Conservation (phyloP, 2,329 filamentous ascomycete genomes). For the Endoconidiophora laricicola region DNA sequence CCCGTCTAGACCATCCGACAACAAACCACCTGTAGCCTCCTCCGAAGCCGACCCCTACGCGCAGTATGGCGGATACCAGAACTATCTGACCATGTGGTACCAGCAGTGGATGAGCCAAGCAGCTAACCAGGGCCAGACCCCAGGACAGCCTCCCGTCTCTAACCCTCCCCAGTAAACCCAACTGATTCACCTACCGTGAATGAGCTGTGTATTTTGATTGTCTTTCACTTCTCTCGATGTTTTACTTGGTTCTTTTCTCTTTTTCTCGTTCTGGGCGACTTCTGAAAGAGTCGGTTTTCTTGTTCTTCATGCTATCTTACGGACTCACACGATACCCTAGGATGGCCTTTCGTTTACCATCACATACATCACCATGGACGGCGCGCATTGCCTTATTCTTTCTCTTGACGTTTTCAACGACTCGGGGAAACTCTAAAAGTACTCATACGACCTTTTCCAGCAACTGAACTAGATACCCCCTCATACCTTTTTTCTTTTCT, state of each 20-base stretch:
- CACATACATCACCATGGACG: constrained; percentile 2
- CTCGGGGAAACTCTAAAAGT: constrained; percentile 2
- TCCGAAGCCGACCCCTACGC: constrained; percentile 55
- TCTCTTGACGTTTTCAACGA: constrained; percentile 6
- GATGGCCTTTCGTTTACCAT: not conserved
- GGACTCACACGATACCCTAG: not conserved
- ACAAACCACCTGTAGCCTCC: constrained; percentile 12
- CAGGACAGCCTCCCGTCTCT: constrained; percentile 9
- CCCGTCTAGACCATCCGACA: constrained; percentile 24
- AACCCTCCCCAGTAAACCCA: constrained; percentile 12
- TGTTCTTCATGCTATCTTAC: not conserved
- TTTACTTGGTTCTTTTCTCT: constrained; percentile 4
- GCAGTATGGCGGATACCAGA: constrained; percentile 66
- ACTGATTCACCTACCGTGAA: not conserved
- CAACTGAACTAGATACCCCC: constrained; percentile 8
- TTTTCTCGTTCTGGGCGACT: not conserved
- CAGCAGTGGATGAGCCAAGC: constrained; percentile 39
- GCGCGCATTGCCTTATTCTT: constrained; percentile 4
- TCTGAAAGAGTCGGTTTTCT: not conserved
- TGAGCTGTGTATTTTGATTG: constrained; percentile 2
- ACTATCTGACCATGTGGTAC: constrained; percentile 69
- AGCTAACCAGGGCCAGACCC: constrained; percentile 24
- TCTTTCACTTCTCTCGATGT: constrained; percentile 3
- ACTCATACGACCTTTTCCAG: constrained; percentile 5
- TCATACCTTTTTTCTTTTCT: not conserved